Evolutionary conservation across 139 green algal species (phyloP).

Genomic region (Chlorella sorokiniana): DNA sequence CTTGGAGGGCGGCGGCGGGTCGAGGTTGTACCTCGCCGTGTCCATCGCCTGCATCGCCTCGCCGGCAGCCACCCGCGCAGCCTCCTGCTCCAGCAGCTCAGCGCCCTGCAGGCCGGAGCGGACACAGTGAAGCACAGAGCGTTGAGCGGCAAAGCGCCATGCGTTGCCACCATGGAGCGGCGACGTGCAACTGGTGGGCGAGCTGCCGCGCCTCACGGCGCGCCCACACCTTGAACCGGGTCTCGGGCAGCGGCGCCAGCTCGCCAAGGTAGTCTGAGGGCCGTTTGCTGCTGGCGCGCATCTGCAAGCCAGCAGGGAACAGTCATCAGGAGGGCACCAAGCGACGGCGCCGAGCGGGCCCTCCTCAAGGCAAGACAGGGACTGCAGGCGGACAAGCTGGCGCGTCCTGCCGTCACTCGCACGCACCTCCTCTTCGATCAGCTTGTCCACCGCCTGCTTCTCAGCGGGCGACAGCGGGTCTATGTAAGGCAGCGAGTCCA

Average conservation of each 20-base stretch:
- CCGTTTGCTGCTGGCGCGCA: constrained; percentile 53
- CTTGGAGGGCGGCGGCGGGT: constrained; percentile 55
- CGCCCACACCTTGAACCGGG: constrained; percentile 52
- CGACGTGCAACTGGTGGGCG: background rate
- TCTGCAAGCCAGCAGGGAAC: background rate
- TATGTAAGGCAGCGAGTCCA: constrained; percentile 83
- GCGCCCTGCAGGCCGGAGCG: constrained; percentile 39
- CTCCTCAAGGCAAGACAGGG: too few species aligned
- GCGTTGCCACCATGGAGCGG: background rate
- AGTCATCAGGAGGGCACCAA: background rate
- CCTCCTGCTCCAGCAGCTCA: constrained; percentile 63
- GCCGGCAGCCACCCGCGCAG: constrained; percentile 36
- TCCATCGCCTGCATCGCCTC: constrained; percentile 68
- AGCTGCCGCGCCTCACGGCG: background rate
- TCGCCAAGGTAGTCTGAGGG: constrained; percentile 77
- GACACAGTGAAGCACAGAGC: background rate
- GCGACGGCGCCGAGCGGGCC: too few species aligned
- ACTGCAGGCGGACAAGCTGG: too few species aligned
- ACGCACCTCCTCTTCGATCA: constrained; percentile 80
- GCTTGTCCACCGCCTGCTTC: constrained; percentile 54
- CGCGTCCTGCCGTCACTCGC: background rate
- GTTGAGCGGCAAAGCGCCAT: background rate
- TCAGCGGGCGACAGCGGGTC: constrained; percentile 63
- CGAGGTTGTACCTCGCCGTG: constrained; percentile 64
- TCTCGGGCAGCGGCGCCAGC: constrained; percentile 57